Percentiles rank a stretch among this genome's conserved stretches.
phyloP scores from a whole-genome alignment of 352 stramenopile species.

The Globisporangium camurandrum region DNA sequence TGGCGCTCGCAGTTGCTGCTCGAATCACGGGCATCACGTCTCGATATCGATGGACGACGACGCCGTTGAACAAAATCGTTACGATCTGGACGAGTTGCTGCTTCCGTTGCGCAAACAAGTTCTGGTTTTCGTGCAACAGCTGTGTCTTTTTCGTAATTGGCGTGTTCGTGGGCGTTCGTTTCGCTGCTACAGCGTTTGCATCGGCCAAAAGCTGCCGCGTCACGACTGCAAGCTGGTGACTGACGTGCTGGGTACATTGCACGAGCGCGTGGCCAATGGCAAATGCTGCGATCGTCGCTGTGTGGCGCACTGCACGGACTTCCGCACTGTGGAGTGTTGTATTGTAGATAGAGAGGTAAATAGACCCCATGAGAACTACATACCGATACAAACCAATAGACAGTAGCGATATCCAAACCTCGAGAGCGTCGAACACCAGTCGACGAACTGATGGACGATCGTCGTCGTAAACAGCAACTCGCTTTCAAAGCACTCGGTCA shows the following conservation, averaged over 20 bases:
- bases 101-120: constrained; percentile 51
- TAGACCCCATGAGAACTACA: background rate
- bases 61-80: constrained; percentile 61
- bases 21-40: constrained; percentile 93
- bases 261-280: constrained; percentile 62
- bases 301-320: constrained; percentile 77
- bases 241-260: constrained; percentile 34
- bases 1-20: constrained; percentile 61
- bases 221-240: constrained; percentile 55
- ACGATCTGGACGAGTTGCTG: constrained; percentile 53
- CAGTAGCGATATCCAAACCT: no score
- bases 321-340: constrained; percentile 56
- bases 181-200: constrained; percentile 13
- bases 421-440: constrained; percentile 79
- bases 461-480: constrained; percentile 72
- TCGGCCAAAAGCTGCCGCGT: constrained; percentile 68
- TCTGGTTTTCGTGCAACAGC: constrained; percentile 60
- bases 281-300: constrained; percentile 59
- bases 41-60: constrained; percentile 81
- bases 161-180: no score
- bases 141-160: constrained; percentile 26
- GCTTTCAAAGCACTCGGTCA: constrained; percentile 74
- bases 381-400: no score
- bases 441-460: constrained; percentile 52
- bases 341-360: background rate